Base-by-base conservation (phyloP, 306 rosid genomes). In the Ceratonia siliqua region DNA sequence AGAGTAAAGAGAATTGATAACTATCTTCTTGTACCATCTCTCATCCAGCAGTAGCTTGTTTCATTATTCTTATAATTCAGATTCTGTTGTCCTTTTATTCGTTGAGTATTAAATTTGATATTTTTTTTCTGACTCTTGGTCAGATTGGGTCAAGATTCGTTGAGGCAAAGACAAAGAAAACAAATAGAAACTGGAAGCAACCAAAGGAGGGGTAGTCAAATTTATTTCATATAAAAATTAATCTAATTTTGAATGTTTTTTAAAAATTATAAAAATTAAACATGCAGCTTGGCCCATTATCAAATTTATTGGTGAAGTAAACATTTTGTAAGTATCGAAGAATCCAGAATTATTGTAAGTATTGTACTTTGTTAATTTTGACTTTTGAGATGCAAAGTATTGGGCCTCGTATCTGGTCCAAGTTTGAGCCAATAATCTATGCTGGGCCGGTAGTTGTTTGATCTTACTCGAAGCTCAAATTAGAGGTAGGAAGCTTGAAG, bases 141-240 rank as follows among this genome's bases (percentile, higher is more conserved):
- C 25, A 70, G 41, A 75, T 30, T 18, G 58, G 36, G 70, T 71
- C 49, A 18, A 39, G 72, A 79, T 79, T 79, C 79, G 39, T 46
- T 15, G 46, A 45, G 21, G 65, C 65, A 78, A 49, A 49, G 25
- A 25, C 64, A 78, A 78, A 78, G 73, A 82, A 72, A 76, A 77
- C 12, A 24, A 62, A 68, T 53, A 61, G 30, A 73, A 64, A 68
- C 13, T 73, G 32, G 62, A 67, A 67, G 49, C 42, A 65, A 2
- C 59, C 49, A 50, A 72, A 64, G 63, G 39, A 64, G 10, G 72
- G 59, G 22, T 62, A 24, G 58, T 27, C 14, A 67, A 65, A 25
- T 11, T 43, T 62, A 32, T 58, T 57, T 56, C 70, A 48, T 62
- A 2, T n/a, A n/a, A n/a, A n/a, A n/a, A n/a, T n/a, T n/a, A n/a